A percentile compares a stretch with the other conserved stretches of the same genome.
These are phyloP conservation scores for Aspergillus neoniger DNA, from an alignment of 2,329 filamentous ascomycete species.

Conservation along the genomic window DNA sequence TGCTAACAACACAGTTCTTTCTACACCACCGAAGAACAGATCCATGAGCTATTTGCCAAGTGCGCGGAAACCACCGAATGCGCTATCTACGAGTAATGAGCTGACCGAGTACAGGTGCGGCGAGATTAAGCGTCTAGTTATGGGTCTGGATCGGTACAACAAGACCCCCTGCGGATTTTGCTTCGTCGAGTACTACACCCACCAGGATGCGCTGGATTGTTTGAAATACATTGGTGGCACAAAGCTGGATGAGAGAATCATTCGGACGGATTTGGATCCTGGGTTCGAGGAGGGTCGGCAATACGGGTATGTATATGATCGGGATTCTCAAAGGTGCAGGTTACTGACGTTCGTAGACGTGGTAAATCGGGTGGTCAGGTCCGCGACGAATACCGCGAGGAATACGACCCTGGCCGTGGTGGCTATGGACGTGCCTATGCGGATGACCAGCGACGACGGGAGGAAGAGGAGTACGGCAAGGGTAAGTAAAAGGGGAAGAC, in stretches of 20 bases:
- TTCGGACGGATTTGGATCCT: constrained; percentile 91
- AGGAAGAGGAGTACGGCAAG: constrained; percentile 62
- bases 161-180: constrained; percentile 99
- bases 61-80: constrained; percentile 39
- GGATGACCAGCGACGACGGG: constrained; percentile 59
- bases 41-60: constrained; percentile 94
- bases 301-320: constrained; percentile 64
- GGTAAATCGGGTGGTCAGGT: constrained; percentile 97
- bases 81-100: neutral
- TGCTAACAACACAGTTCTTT: constrained; percentile 65
- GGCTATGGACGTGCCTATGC: constrained; percentile 80
- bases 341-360: constrained; percentile 50
- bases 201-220: constrained; percentile 94
- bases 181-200: constrained; percentile 99
- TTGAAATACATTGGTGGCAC: constrained; percentile 98
- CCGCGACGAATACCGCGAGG: constrained; percentile 94
- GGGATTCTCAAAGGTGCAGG: neutral
- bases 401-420: constrained; percentile 92
- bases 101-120: constrained; percentile 61
- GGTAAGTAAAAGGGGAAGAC: constrained; percentile 45
- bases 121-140: constrained; percentile 96
- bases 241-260: constrained; percentile 95
- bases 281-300: constrained; percentile 95
- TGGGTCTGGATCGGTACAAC: constrained; percentile 94
- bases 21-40: constrained; percentile 98